Evolutionary conservation across 495 filamentous ascomycete species (phyloP).

Genomic region (Delitschia confertaspora): DNA sequence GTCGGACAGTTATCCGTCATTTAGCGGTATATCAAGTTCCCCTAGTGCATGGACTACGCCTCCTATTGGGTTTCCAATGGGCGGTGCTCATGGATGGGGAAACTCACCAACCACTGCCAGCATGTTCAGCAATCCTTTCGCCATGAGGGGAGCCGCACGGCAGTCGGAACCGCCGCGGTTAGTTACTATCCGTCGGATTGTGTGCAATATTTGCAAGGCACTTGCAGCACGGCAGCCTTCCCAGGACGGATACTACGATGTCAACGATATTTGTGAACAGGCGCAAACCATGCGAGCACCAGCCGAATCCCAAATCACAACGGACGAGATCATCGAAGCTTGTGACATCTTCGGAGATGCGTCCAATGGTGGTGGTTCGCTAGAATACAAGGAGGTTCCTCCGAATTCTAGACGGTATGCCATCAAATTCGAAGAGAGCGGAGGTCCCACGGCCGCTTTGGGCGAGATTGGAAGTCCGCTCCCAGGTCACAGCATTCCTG

Average conservation of each 20-base stretch:
- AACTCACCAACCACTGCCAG: conserved; percentile 24
- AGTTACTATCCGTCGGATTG: conserved; percentile 48
- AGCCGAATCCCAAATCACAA: conserved; percentile 49
- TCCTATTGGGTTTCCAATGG: conserved; percentile 25
- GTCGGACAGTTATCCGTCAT: conserved; percentile 16
- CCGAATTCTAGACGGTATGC: not conserved
- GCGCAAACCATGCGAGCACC: conserved; percentile 52
- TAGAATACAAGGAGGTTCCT: conserved; percentile 36
- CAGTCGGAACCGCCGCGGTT: conserved; percentile 44
- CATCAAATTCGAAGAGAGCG: conserved; percentile 20
- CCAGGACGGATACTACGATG: conserved; percentile 54
- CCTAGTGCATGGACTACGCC: conserved; percentile 31
- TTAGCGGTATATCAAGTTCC: conserved; percentile 18
- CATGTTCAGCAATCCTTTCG: conserved; percentile 42
- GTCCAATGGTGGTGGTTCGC: conserved; percentile 81
- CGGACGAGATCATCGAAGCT: conserved; percentile 74
- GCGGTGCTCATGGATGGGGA: conserved; percentile 24
- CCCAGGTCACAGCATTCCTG: conserved; percentile 30
- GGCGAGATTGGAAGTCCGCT: conserved; percentile 39
- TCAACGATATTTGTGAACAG: conserved; percentile 55
- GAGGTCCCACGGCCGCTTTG: conserved; percentile 18
- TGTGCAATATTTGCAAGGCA: conserved; percentile 53
- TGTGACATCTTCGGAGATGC: conserved; percentile 83
- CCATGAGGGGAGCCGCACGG: conserved; percentile 37
- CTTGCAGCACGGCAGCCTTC: conserved; percentile 36